Percentiles rank a stretch among this genome's conserved stretches.
These are phyloP conservation scores for Eucalyptus curtisii DNA, from an alignment of 345 rosid genomes.

Conservation along the genomic window DNA sequence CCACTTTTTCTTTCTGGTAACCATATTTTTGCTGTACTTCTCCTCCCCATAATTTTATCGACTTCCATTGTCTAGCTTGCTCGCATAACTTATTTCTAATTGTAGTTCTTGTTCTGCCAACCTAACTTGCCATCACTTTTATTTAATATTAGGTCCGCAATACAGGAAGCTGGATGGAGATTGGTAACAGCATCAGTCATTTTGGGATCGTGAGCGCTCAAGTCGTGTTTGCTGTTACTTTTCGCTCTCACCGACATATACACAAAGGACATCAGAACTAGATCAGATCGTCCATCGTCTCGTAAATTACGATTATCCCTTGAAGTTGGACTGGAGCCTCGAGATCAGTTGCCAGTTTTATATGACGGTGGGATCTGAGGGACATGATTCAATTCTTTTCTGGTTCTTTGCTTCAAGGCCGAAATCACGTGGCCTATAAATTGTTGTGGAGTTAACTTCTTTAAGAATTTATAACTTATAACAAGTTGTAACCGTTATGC, in stretches of 20 bases:
- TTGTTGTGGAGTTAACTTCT: too few relatives aligned
- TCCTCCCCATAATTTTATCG: background rate
- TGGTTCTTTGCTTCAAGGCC: background rate
- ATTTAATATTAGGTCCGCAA: conserved; percentile 48
- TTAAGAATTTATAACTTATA: rapidly evolving
- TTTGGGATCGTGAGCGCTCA: conserved; percentile 96
- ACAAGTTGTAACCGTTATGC: rapidly evolving
- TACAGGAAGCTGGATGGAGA: conserved; percentile 99
- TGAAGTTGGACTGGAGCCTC: background rate
- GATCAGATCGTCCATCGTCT: conserved; percentile 23
- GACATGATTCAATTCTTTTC: background rate
- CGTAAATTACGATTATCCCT: conserved; percentile 40
- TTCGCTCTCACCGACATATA: conserved; percentile 78
- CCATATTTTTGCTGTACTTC: background rate
- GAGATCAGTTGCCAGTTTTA: background rate
- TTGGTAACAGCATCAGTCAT: conserved; percentile 93
- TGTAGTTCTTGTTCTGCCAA: background rate
- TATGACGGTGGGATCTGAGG: background rate
- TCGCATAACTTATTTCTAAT: background rate
- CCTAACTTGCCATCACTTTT: background rate
- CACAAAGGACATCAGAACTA: conserved; percentile 56
- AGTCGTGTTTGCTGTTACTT: conserved; percentile 80
- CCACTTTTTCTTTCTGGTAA: conserved; percentile 96
- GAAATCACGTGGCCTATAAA: background rate
- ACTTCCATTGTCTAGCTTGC: background rate